Conservation (phyloP, 345 rosid species). For the Luvunga scandens region DNA sequence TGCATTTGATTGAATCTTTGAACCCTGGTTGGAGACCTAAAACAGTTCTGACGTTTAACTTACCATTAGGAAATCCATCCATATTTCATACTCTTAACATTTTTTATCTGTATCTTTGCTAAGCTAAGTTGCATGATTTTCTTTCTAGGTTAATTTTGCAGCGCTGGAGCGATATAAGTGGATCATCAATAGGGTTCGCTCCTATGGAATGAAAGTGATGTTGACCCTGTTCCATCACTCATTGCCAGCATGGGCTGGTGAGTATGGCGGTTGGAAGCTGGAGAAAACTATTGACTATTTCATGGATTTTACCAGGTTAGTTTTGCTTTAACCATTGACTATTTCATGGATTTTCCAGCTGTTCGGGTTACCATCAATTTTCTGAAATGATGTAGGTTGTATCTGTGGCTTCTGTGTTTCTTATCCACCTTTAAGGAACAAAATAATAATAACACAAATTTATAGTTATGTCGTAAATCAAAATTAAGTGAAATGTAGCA, state of each 20-base stretch:
- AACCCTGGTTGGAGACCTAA: slow-evolving; percentile 1
- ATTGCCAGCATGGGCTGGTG: slow-evolving; percentile 96
- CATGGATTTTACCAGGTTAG: slow-evolving; percentile 78
- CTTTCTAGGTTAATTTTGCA: slow-evolving; percentile 71
- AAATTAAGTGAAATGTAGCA: neutral
- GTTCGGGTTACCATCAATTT: slow-evolving; percentile 9
- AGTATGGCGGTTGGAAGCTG: slow-evolving; percentile 94
- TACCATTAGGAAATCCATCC: neutral
- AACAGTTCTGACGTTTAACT: neutral
- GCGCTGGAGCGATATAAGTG: slow-evolving; percentile 88
- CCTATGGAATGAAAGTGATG: slow-evolving; percentile 96
- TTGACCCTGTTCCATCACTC: slow-evolving; percentile 94
- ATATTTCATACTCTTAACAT: neutral
- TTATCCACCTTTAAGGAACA: neutral
- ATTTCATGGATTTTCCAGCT: slow-evolving; percentile 83
- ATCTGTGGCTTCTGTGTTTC: neutral
- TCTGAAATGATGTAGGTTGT: neutral
- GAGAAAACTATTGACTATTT: slow-evolving; percentile 92
- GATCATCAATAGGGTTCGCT: slow-evolving; percentile 73
- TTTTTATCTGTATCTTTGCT: neutral
- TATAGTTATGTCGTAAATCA: neutral
- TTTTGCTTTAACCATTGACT: slow-evolving; percentile 47
- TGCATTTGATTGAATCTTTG: slow-evolving; percentile 3
- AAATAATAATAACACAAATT: neutral
- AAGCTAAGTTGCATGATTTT: slow-evolving; percentile 8